Conservation (phyloP, 2,329 filamentous ascomycete species). For the Botrytis galanthina region DNA sequence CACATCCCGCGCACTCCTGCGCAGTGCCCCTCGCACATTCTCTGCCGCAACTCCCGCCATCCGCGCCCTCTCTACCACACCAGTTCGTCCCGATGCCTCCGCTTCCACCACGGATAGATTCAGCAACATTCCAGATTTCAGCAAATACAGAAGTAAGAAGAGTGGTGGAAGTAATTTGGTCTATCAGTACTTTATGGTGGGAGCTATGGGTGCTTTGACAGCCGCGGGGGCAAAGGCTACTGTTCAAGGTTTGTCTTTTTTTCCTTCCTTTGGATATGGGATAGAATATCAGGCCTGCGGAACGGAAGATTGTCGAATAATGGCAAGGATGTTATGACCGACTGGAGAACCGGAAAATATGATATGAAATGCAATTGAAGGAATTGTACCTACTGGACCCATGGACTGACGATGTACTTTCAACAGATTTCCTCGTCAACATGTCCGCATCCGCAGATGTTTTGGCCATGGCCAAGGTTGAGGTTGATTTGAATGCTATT, state of each 20-base stretch:
- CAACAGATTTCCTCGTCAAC: conserved; percentile 95
- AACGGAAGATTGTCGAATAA: neutral
- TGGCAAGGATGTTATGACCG: neutral
- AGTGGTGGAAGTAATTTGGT: conserved; percentile 73
- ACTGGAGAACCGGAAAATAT: neutral
- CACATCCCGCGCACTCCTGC: conserved; percentile 68
- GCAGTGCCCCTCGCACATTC: conserved; percentile 45
- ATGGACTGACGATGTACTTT: conserved; percentile 12
- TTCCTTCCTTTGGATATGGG: conserved; percentile 8
- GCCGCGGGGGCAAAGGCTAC: conserved; percentile 96
- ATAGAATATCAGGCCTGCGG: neutral
- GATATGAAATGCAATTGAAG: conserved; percentile 18
- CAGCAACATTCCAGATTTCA: conserved; percentile 79
- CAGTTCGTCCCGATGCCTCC: conserved; percentile 28
- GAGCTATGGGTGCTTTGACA: conserved; percentile 85
- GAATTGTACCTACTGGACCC: conserved; percentile 18
- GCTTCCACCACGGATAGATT: conserved; percentile 20
- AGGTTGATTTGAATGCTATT: conserved; percentile 88
- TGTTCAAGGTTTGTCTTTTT: conserved; percentile 71
- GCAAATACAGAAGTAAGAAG: conserved; percentile 75
- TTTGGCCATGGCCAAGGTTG: conserved; percentile 98
- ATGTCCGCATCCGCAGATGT: conserved; percentile 99
- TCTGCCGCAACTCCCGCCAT: conserved; percentile 40
- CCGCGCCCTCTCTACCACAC: conserved; percentile 51
- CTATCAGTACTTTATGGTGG: conserved; percentile 98